Percentiles rank a stretch among this genome's conserved stretches.
Conservation (phyloP, 176 grass and related monocot species). For the Triticum dicoccoides region DNA sequence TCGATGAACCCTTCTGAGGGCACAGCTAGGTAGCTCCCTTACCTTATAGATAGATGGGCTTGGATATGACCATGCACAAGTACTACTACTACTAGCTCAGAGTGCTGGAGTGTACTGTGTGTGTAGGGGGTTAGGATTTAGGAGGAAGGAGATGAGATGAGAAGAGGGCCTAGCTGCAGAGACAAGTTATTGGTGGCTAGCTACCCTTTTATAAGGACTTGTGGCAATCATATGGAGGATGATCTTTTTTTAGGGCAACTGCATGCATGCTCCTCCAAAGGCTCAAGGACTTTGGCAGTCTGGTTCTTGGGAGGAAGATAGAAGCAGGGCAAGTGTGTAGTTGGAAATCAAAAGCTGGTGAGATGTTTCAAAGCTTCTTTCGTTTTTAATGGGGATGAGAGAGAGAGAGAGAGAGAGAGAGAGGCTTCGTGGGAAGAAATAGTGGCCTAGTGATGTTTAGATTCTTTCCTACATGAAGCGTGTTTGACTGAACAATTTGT, state of each 20-base stretch:
- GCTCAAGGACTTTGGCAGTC: slow-evolving; percentile 7
- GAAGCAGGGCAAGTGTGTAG: slow-evolving; percentile 22
- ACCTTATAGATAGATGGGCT: slow-evolving; percentile 29
- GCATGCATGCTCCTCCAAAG: slow-evolving; percentile 12
- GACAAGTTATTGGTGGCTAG: slow-evolving; percentile 32
- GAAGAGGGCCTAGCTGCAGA: slow-evolving; percentile 30
- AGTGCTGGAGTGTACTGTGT: slow-evolving; percentile 2
- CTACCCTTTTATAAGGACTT: slow-evolving; percentile 54
- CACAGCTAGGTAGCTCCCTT: slow-evolving; percentile 17
- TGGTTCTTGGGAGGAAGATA: neutral
- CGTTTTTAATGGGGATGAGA: slow-evolving; percentile 33
- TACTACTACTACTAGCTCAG: slow-evolving; percentile 30
- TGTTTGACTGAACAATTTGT: slow-evolving; percentile 98
- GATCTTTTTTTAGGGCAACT: slow-evolving; percentile 30
- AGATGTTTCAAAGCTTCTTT: slow-evolving; percentile 37
- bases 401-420: slow-evolving; percentile 35
- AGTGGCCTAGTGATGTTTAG: slow-evolving; percentile 53
- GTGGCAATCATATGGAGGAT: slow-evolving; percentile 51
- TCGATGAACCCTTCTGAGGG: slow-evolving; percentile 29
- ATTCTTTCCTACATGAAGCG: slow-evolving; percentile 94
- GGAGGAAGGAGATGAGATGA: neutral
- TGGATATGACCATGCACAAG: slow-evolving; percentile 48
- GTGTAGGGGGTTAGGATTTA: slow-evolving; percentile 9
- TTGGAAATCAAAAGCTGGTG: neutral
- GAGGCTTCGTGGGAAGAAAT: slow-evolving; percentile 50